Evolutionary conservation across 163 green algal genomes (phyloP).

Genomic region (Scenedesmus sp.): DNA sequence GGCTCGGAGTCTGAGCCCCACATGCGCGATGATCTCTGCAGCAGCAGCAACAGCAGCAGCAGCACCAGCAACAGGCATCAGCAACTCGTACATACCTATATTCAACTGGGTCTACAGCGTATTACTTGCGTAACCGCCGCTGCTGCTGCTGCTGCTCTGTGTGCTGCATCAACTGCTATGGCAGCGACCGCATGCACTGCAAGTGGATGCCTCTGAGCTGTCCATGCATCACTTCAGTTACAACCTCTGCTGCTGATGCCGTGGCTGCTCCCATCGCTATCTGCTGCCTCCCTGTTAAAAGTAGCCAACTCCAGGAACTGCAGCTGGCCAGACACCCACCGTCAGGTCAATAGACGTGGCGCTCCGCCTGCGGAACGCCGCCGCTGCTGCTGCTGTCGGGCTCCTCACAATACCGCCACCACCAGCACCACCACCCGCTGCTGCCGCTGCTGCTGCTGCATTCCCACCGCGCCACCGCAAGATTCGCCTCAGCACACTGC

Average conservation of each 20-base stretch:
- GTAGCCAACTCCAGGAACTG: neutral
- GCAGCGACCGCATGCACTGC: too few relatives aligned
- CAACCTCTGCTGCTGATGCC: too few relatives aligned
- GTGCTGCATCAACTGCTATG: neutral
- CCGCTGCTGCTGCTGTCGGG: neutral
- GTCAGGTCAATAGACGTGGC: conserved; percentile 5
- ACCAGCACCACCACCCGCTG: neutral
- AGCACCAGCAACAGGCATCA: neutral
- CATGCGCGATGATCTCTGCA: neutral
- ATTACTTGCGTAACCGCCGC: neutral
- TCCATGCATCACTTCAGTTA: too few relatives aligned
- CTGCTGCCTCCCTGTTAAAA: neutral
- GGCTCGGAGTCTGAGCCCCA: neutral
- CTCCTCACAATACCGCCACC: neutral
- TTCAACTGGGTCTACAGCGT: neutral
- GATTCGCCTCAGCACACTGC: neutral
- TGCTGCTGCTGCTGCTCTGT: too few relatives aligned
- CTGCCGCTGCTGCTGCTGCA: neutral
- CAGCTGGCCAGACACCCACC: neutral
- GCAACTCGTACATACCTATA: neutral
- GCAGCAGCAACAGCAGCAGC: neutral
- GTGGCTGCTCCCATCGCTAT: too few relatives aligned
- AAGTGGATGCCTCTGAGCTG: too few relatives aligned
- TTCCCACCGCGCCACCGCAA: neutral
- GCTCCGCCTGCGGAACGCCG: neutral